Percentiles rank a stretch among this genome's conserved stretches.
Conservation (phyloP, 257 asterid genomes). For the Primulina tabacum region DNA sequence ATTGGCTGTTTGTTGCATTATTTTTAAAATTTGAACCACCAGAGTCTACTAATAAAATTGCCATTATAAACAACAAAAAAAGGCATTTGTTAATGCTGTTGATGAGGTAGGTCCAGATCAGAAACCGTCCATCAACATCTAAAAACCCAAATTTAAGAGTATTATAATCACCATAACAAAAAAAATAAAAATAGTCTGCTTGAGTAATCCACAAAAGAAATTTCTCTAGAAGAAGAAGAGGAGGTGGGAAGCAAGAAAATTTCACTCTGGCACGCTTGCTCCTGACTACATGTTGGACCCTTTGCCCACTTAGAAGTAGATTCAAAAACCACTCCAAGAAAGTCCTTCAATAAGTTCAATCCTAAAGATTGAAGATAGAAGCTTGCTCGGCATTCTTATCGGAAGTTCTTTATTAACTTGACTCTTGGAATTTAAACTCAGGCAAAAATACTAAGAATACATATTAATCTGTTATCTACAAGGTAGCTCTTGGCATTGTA, state of each 20-base stretch:
- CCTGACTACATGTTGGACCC: not conserved
- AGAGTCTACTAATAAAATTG: not conserved
- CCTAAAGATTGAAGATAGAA: not conserved
- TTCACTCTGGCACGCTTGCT: not conserved
- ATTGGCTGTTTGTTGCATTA: conserved; percentile 15
- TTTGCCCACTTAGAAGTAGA: not conserved
- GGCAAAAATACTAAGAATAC: not conserved
- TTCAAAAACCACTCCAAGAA: not conserved
- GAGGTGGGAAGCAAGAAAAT: not conserved
- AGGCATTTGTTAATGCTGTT: not conserved
- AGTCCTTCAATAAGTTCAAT: not conserved
- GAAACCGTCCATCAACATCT: conserved; percentile 2
- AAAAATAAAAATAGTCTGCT: not conserved
- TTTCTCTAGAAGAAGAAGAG: not conserved
- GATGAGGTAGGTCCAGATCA: not conserved
- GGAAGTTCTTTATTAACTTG: too few species aligned
- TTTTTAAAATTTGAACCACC: not conserved
- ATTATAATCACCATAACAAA: not conserved
- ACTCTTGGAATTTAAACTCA: not conserved
- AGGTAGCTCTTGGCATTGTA: not conserved
- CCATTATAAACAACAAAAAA: not conserved
- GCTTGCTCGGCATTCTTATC: too few species aligned
- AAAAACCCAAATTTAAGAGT: not conserved
- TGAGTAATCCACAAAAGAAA: not conserved
- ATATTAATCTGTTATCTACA: not conserved